A percentile compares a stretch with the other conserved stretches of the same genome.
Conservation (phyloP, 768 basidiomycete species). For the Boletus fagicola region DNA sequence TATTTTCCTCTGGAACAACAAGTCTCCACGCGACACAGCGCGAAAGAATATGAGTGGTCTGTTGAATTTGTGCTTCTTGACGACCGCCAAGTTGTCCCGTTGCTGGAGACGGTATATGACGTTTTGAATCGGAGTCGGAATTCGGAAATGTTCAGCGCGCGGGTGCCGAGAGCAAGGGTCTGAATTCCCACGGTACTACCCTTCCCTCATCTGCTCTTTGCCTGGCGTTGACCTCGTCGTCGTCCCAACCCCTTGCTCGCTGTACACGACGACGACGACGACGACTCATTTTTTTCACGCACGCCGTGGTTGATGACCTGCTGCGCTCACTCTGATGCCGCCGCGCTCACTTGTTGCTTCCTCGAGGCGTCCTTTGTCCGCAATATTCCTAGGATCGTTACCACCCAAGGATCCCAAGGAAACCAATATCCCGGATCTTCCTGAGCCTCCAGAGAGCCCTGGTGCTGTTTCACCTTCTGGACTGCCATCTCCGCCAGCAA, state of each 20-base stretch:
- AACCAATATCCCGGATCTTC: constrained; percentile 58
- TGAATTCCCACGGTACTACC: constrained; percentile 29
- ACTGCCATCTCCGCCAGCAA: constrained; percentile 79
- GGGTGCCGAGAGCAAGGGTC: not conserved
- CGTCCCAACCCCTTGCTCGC: constrained; percentile 25
- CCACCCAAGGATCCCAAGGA: constrained; percentile 40
- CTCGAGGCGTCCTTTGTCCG: constrained; percentile 56
- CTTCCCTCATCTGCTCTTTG: constrained; percentile 10
- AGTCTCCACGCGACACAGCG: not conserved
- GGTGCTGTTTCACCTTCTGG: constrained; percentile 57
- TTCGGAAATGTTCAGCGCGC: constrained; percentile 9
- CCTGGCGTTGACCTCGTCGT: constrained; percentile 21
- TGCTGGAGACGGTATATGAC: not conserved
- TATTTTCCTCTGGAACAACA: not conserved
- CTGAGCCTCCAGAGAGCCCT: constrained; percentile 65
- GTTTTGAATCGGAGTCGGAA: constrained; percentile 26
- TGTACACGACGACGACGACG: constrained; percentile 28
- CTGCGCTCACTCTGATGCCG: constrained; percentile 42
- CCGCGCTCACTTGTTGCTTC: constrained; percentile 43
- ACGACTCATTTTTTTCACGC: constrained; percentile 9
- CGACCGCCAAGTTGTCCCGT: not conserved
- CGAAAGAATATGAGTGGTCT: not conserved
- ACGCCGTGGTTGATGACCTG: constrained; percentile 30
- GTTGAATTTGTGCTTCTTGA: not conserved
- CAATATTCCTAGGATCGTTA: constrained; percentile 54